Conservation (phyloP, 139 green algal species). For the Coelastrella sp. region DNA sequence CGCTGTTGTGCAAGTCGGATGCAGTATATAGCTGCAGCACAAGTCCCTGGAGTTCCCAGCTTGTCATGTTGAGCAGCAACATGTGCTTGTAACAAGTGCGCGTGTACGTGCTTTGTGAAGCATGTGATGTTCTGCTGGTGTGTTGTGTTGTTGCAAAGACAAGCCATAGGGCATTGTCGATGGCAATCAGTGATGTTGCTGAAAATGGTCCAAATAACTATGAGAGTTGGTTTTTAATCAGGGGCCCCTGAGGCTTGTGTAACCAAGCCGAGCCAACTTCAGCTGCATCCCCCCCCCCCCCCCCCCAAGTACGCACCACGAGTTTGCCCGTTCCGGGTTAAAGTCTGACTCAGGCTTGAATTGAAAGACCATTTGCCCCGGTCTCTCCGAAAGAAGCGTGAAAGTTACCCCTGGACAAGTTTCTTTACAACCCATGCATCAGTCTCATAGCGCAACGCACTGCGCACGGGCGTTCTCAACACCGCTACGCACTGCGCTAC, state of each 20-base stretch:
- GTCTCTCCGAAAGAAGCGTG: too few species aligned
- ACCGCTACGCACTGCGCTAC: too few species aligned
- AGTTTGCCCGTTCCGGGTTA: too few species aligned
- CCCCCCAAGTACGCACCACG: too few species aligned
- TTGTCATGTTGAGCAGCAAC: neutral
- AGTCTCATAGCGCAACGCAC: too few species aligned
- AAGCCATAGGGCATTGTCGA: neutral
- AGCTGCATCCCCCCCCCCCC: too few species aligned
- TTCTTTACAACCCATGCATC: too few species aligned
- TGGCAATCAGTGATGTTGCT: neutral
- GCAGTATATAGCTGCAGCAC: neutral
- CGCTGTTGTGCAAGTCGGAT: neutral
- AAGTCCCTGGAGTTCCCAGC: neutral
- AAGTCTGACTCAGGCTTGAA: too few species aligned
- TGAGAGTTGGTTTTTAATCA: neutral
- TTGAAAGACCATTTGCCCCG: too few species aligned
- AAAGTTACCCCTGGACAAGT: too few species aligned
- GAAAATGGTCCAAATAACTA: neutral
- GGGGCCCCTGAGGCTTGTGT: neutral
- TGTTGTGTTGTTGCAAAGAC: neutral
- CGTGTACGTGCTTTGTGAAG: neutral
- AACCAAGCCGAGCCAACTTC: neutral
- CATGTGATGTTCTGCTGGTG: neutral
- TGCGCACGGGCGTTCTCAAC: too few species aligned
- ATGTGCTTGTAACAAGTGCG: neutral